Evolutionary conservation across 257 asterid genomes (phyloP), one percentile per base, ranked within the genome.

Genomic region (Lavandula angustifolia): DNA sequence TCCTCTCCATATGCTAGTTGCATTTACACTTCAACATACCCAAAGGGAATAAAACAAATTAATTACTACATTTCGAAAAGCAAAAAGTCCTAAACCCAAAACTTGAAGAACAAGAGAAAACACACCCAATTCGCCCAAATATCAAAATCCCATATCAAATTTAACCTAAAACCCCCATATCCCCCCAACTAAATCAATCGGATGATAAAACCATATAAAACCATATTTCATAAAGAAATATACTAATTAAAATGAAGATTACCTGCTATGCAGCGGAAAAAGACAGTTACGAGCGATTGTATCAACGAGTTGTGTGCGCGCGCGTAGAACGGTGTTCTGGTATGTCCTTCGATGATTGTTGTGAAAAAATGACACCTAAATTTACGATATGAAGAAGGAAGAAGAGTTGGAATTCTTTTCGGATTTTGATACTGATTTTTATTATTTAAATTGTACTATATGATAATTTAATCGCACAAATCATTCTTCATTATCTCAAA

Each of bases 1-100:
- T 81, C 77, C 96, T 85, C 74, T 87, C 91, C 91, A 83, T 87
- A 73, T 76, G 76, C 83, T 85, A 31, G 96, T 89, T 86, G 95
- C 99, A 92, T 92, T 81, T 73, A 52, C 80, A 66, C 75, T 70
- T 51, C 49, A 68, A 49, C 62, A 64, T 22, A 51, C 76, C 59
- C 67, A 64, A 49, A 54, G 7, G 46, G 48, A 47, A 16, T 32
- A 60, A 29, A 50, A 42, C 5, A 60, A 37, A 34, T 4, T 54
- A 31, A 22, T 27, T 46, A 14, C 17, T 47, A 33, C 48, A 34
- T 38, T 18, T 63, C 61, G 22, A 56, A 55, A 48, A 32, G 22
- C 17, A 69, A 29, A 62, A 52, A 56, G 33, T 33, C 33, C 27
- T 31, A 73, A 56, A 34, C 7, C 52, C 54, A 54, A 8, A 67